Conservation (phyloP, 1,284 basidiomycete species). For the Rhizoctonia solani region DNA sequence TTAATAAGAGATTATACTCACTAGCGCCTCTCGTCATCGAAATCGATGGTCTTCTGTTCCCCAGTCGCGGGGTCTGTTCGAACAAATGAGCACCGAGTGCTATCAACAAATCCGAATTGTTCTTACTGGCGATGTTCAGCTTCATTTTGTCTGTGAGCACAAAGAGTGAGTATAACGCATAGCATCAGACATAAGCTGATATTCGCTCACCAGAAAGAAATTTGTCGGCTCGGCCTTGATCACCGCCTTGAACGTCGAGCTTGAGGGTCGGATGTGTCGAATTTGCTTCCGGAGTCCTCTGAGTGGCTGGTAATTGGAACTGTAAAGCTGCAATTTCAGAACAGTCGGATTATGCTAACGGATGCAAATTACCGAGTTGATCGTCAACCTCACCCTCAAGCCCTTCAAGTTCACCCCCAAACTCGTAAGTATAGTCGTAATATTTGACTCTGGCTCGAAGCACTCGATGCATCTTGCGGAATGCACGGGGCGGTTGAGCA, state of each 20-base stretch:
- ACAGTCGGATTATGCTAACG: neutral
- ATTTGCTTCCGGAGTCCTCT: slow-evolving; percentile 41
- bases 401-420: slow-evolving; percentile 32
- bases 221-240: slow-evolving; percentile 22
- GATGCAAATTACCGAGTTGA: slow-evolving; percentile 20
- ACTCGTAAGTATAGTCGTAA: slow-evolving; percentile 2
- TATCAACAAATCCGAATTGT: slow-evolving; percentile 36
- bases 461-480: slow-evolving; percentile 19
- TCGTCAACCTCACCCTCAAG: slow-evolving; percentile 30
- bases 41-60: slow-evolving; percentile 93
- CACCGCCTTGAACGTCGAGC: slow-evolving; percentile 39
- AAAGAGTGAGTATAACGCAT: neutral
- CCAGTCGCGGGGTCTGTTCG: slow-evolving; percentile 85
- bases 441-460: slow-evolving; percentile 9
- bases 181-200: neutral
- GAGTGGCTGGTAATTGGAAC: slow-evolving; percentile 11
- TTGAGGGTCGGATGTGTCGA: slow-evolving; percentile 46
- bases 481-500: slow-evolving; percentile 33
- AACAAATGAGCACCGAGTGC: slow-evolving; percentile 40
- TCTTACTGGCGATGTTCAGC: slow-evolving; percentile 94
- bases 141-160: slow-evolving; percentile 66
- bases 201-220: slow-evolving; percentile 7
- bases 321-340: neutral
- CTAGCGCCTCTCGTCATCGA: slow-evolving; percentile 92
- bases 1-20: slow-evolving; percentile 50